Evolutionary conservation across 306 rosid genomes (phyloP).

Genomic region (Argentina anserina): DNA sequence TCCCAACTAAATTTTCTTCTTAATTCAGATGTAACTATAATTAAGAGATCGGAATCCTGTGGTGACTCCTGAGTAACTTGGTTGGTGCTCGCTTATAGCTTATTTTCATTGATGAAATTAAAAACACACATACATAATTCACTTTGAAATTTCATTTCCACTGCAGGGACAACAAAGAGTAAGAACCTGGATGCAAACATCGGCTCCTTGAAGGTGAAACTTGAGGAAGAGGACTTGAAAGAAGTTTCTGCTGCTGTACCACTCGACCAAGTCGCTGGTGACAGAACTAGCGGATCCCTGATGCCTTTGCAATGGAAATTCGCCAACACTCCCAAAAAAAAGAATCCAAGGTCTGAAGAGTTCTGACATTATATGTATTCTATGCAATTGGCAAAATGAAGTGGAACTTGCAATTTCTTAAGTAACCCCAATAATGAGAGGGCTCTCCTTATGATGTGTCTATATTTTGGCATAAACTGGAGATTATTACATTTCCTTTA

Average conservation of each 20-base stretch:
- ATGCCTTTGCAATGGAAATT: conserved; percentile 28
- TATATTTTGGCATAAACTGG: not conserved
- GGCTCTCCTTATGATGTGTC: not conserved
- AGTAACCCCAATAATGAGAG: not conserved
- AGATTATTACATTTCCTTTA: not conserved
- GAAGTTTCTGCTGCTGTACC: conserved; percentile 52
- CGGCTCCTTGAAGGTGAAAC: conserved; percentile 46
- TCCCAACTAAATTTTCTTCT: not conserved
- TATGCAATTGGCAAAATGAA: not conserved
- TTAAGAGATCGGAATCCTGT: not conserved
- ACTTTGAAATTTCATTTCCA: not conserved
- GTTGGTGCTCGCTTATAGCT: not conserved
- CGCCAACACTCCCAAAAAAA: conserved; percentile 53
- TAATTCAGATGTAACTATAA: not conserved
- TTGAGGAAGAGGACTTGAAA: conserved; percentile 37
- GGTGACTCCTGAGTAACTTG: not conserved
- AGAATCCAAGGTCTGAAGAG: not conserved
- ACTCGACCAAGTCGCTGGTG: conserved; percentile 48
- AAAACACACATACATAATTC: not conserved
- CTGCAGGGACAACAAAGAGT: conserved; percentile 53
- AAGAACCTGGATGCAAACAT: conserved; percentile 59
- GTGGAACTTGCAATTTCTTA: not conserved
- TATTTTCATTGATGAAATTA: not conserved
- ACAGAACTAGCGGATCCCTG: conserved; percentile 1
- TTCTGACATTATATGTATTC: not conserved